A percentile compares a stretch with the other conserved stretches of the same genome.
These are phyloP conservation scores for Aspergillus incahuasiensis DNA, from an alignment of 495 filamentous ascomycete genomes.

Conservation along the genomic window DNA sequence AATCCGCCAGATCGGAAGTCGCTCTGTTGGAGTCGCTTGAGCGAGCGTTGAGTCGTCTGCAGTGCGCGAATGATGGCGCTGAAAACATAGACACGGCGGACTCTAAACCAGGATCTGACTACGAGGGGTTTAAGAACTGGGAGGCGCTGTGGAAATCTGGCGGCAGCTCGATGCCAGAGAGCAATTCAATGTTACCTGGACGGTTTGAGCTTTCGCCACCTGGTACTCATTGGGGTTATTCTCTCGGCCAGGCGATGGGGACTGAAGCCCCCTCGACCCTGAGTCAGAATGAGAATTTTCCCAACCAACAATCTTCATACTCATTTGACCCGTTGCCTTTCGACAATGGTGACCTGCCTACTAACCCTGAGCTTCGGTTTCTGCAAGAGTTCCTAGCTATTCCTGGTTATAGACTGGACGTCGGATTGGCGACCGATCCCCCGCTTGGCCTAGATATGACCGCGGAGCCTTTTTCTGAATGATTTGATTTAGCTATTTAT, in stretches of 20 bases:
- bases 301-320: not conserved
- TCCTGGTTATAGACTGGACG: not conserved
- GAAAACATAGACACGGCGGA: not conserved
- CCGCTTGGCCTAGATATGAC: not conserved
- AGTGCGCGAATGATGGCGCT: not conserved
- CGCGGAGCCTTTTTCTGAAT: not conserved
- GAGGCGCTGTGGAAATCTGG: constrained; percentile 12
- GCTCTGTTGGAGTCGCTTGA: constrained; percentile 33
- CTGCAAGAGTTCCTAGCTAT: not conserved
- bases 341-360: not conserved
- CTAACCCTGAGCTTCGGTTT: not conserved
- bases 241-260: not conserved
- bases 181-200: not conserved
- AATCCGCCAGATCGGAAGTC: constrained; percentile 32
- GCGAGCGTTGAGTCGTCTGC: constrained; percentile 22
- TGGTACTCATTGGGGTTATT: not conserved
- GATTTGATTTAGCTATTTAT: not conserved
- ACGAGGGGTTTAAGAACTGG: constrained; percentile 30
- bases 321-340: not conserved
- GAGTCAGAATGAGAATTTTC: not conserved
- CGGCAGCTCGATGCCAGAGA: not conserved
- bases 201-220: not conserved
- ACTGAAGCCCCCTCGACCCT: not conserved
- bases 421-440: not conserved
- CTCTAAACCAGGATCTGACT: constrained; percentile 11